Conservation (phyloP, 805 yeast genomes). For the Wickerhamomyces tratensis region DNA sequence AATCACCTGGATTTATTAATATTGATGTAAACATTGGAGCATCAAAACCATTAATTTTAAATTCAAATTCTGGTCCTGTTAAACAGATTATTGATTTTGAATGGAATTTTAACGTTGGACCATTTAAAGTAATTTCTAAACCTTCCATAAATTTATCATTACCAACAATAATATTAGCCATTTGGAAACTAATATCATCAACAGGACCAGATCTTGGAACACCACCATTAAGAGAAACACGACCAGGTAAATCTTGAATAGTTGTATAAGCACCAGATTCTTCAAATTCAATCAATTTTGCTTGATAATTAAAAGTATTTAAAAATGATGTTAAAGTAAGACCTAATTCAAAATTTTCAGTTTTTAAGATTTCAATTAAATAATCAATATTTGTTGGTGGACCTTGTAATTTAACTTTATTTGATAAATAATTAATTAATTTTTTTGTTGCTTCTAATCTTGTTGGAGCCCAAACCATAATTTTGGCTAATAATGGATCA, state of each 20-base stretch:
- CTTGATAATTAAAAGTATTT: slow-evolving; percentile 10
- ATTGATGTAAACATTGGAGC: slow-evolving; percentile 17
- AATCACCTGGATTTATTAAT: slow-evolving; percentile 12
- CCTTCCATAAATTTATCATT: slow-evolving; percentile 13
- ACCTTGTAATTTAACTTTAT: slow-evolving; percentile 14
- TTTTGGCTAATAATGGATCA: slow-evolving; percentile 21
- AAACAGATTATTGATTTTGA: slow-evolving; percentile 14
- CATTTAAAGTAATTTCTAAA: slow-evolving; percentile 18
- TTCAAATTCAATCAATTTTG: slow-evolving; percentile 17
- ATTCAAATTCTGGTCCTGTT: slow-evolving; percentile 16
- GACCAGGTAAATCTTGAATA: slow-evolving; percentile 36
- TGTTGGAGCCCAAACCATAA: slow-evolving; percentile 17
- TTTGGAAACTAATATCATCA: slow-evolving; percentile 16
- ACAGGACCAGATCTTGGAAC: slow-evolving; percentile 20
- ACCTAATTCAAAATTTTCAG: slow-evolving; percentile 9
- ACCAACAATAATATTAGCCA: slow-evolving; percentile 19
- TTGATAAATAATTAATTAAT: slow-evolving; percentile 12
- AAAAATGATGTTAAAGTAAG: slow-evolving; percentile 15
- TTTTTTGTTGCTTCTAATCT: slow-evolving; percentile 11
- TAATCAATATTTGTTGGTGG: slow-evolving; percentile 20
- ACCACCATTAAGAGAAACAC: slow-evolving; percentile 15
- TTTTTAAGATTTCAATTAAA: slow-evolving; percentile 10
- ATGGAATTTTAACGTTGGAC: slow-evolving; percentile 19
- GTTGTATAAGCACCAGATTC: slow-evolving; percentile 42
- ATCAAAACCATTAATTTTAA: slow-evolving; percentile 3